A percentile compares a stretch with the other conserved stretches of the same genome.
Evolutionary conservation across 345 rosid species (phyloP).

Genomic region (Trapa bicornis): DNA sequence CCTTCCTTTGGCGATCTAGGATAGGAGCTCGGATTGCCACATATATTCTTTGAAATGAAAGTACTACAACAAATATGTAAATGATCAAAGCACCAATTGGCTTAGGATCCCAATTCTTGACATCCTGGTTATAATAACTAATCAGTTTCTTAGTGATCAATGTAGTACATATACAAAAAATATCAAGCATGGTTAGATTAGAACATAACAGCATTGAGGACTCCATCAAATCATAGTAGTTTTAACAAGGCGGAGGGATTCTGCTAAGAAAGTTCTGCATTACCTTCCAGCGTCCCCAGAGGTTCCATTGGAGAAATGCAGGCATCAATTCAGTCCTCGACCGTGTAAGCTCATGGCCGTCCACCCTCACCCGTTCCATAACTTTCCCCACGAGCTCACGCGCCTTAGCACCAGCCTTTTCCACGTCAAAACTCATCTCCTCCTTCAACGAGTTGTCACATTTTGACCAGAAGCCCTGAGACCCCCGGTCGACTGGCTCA

Average conservation of each 20-base stretch:
- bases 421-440: conserved; percentile 62
- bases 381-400: conserved; percentile 29
- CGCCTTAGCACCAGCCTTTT: conserved; percentile 26
- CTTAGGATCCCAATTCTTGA: conserved; percentile 61
- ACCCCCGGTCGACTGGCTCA: conserved; percentile 35
- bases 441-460: conserved; percentile 47
- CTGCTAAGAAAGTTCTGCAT: not conserved
- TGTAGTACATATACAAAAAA: not conserved
- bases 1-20: conserved; percentile 46
- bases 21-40: conserved; percentile 55
- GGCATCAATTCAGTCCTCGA: conserved; percentile 45
- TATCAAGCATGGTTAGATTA: not conserved
- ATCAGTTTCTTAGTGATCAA: conserved; percentile 6
- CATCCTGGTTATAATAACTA: conserved; percentile 39
- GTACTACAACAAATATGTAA: conserved; percentile 37
- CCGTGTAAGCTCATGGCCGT: conserved; percentile 32
- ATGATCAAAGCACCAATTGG: conserved; percentile 46
- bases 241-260: not conserved
- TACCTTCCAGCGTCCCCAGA: conserved; percentile 85
- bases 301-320: conserved; percentile 56
- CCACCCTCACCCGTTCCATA: conserved; percentile 26
- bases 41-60: conserved; percentile 57
- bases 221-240: not conserved
- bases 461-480: conserved; percentile 41
- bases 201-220: not conserved